Base-by-base conservation (phyloP, 768 basidiomycete genomes). In the Hirschioporus abietinus region DNA sequence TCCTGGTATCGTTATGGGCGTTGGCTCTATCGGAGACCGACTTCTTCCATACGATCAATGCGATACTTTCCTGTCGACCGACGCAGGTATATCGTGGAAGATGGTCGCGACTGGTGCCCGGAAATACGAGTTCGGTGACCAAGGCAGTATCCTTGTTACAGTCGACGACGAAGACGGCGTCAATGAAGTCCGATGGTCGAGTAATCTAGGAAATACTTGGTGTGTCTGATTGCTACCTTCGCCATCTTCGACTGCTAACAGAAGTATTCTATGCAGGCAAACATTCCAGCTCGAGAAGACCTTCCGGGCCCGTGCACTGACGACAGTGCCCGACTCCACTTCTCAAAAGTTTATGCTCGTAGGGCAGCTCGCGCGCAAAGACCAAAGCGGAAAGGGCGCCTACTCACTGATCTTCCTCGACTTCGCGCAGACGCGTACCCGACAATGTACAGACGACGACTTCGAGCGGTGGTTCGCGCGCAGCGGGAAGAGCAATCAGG, bases 61-160 rank as follows among this genome's bases (percentile, higher is more conserved):
- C 72, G 94, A 97, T 72, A 98, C 96, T 0, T 99, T 97, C 81
- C 75, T 99, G 67, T 96, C 93, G 70, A 90, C 83, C 0, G 93
- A 99, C 72, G 95, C 89, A 0, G 97, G 97, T 0, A 70, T 95
- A 17, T 86, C 86, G 6, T 99, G 97, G 96, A 78, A 72, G 25
- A 94, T 93, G 90, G 82, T 89, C 10, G 80, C 80, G 58, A 78
- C 76, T 64, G 88, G 89, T 25, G 92, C 96, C 0, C 89, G 93
- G 74, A 95, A 95, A 77, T 98, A 98, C 72, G 96, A 99, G 78
- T 96, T 99, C 74, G 97, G 97, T 6, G 97, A 97, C 72, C 83
- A 84, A 72, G 97, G 84, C 0, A 91, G 90, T 71, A 84, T 99
- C 34, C 73, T 84, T 26, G 86, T 99, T 12, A 80, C 89, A 26